Evolutionary conservation across 23 red algal species (phyloP).

Genomic region (Gracilaria domingensis): DNA sequence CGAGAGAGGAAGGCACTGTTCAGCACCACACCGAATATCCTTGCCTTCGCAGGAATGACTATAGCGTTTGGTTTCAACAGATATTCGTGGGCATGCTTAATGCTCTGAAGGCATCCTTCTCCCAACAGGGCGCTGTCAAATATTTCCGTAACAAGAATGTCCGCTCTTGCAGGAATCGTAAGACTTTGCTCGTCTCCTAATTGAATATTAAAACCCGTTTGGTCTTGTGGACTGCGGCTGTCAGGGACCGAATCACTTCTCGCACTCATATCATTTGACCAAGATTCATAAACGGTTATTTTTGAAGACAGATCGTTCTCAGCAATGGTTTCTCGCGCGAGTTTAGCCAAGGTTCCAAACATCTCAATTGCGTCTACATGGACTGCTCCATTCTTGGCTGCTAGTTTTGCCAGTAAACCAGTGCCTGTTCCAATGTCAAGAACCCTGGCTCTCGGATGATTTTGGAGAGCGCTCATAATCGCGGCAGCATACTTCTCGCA

Average conservation of each 20-base stretch:
- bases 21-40: slow-evolving; percentile 26
- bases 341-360: slow-evolving; percentile 58
- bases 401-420: slow-evolving; percentile 63
- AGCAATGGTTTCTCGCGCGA: slow-evolving; percentile 37
- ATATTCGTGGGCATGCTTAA: slow-evolving; percentile 45
- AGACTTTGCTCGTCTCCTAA: neutral
- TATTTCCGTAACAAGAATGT: slow-evolving; percentile 66
- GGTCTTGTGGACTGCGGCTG: neutral
- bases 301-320: slow-evolving; percentile 46
- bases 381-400: slow-evolving; percentile 58
- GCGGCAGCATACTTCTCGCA: slow-evolving; percentile 52
- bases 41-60: slow-evolving; percentile 54
- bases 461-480: slow-evolving; percentile 16
- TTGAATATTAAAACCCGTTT: neutral
- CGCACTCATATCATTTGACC: slow-evolving; percentile 44
- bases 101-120: slow-evolving; percentile 47
- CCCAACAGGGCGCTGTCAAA: slow-evolving; percentile 69
- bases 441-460: slow-evolving; percentile 16
- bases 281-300: slow-evolving; percentile 42
- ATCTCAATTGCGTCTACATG: slow-evolving; percentile 77
- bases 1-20: slow-evolving; percentile 35
- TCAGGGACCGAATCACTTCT: neutral
- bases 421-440: slow-evolving; percentile 76
- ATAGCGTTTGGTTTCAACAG: slow-evolving; percentile 2
- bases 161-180: slow-evolving; percentile 21